Conservation (phyloP, 2,329 filamentous ascomycete species). For the Penicillium sp. region DNA sequence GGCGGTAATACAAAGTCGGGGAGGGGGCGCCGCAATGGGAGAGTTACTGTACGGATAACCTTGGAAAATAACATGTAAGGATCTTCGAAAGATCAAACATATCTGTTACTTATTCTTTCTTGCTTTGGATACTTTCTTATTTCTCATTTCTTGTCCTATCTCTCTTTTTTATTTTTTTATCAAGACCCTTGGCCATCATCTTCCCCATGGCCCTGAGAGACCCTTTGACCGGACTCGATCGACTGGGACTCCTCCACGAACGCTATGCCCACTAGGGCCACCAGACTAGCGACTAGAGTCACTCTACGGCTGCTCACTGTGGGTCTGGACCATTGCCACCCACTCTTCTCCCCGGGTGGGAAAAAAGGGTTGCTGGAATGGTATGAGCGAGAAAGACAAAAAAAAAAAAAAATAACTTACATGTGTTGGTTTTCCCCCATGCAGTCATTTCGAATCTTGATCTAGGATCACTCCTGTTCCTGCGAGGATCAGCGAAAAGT, state of each 20-base stretch:
- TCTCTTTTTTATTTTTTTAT: not conserved
- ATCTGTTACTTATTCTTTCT: not conserved
- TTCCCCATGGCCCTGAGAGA: constrained; percentile 6
- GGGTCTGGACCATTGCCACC: constrained; percentile 2
- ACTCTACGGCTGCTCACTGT: not conserved
- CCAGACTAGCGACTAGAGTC: constrained; percentile 7
- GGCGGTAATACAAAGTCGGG: constrained; percentile 17
- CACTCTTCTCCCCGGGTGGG: not conserved
- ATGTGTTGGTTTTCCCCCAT: not conserved
- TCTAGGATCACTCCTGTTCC: not conserved
- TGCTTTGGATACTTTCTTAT: not conserved
- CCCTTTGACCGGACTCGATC: constrained; percentile 9
- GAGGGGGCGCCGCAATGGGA: constrained; percentile 9
- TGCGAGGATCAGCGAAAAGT: not conserved
- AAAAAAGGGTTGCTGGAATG: not conserved
- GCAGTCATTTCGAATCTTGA: not conserved
- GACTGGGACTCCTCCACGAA: constrained; percentile 19
- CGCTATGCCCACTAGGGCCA: constrained; percentile 18
- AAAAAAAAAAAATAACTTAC: not conserved
- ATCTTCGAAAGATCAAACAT: not conserved
- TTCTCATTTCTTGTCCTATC: not conserved
- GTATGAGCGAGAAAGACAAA: not conserved
- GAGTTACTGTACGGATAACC: constrained; percentile 1
- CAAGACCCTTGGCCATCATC: constrained; percentile 2
- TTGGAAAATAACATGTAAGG: constrained; percentile 1